These are phyloP conservation scores for Guyanaporus albipodus DNA, from an alignment of 768 basidiomycete genomes.

Conservation along the genomic window DNA sequence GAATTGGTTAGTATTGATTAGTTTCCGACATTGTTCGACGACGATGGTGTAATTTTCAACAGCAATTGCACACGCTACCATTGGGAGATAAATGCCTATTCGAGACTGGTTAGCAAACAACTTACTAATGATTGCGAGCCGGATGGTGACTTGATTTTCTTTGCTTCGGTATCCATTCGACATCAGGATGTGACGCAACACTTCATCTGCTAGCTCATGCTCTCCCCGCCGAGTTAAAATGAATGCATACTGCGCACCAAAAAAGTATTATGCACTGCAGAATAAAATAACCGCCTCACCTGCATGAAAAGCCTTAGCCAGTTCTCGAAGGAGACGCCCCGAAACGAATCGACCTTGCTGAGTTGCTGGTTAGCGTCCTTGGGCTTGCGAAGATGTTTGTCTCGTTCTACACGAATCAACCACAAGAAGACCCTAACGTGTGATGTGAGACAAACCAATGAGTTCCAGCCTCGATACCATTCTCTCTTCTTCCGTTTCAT, in stretches of 20 bases:
- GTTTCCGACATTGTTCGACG: constrained; percentile 71
- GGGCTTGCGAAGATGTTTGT: constrained; percentile 45
- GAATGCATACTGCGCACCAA: constrained; percentile 62
- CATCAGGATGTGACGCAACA: constrained; percentile 67
- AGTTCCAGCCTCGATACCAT: constrained; percentile 56
- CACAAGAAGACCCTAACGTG: neutral
- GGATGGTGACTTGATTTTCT: constrained; percentile 63
- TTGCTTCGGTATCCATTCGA: constrained; percentile 71
- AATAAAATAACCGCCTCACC: constrained; percentile 38
- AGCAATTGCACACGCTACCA: constrained; percentile 67
- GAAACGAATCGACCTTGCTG: constrained; percentile 61
- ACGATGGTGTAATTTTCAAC: constrained; percentile 52
- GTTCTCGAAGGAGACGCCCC: constrained; percentile 76
- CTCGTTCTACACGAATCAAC: constrained; percentile 7
- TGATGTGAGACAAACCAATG: constrained; percentile 34
- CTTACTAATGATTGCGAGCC: constrained; percentile 76
- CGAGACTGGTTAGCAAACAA: too few species aligned
- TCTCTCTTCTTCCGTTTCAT: constrained; percentile 15
- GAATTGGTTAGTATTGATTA: constrained; percentile 76
- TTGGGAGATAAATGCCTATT: neutral
- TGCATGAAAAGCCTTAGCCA: constrained; percentile 87
- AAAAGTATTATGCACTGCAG: neutral
- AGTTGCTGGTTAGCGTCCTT: constrained; percentile 37
- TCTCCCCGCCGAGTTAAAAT: constrained; percentile 59
- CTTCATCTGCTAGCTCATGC: constrained; percentile 65